These are phyloP conservation scores for Sclerotinia minor DNA, from an alignment of 2,329 filamentous ascomycete species.

Conservation along the genomic window DNA sequence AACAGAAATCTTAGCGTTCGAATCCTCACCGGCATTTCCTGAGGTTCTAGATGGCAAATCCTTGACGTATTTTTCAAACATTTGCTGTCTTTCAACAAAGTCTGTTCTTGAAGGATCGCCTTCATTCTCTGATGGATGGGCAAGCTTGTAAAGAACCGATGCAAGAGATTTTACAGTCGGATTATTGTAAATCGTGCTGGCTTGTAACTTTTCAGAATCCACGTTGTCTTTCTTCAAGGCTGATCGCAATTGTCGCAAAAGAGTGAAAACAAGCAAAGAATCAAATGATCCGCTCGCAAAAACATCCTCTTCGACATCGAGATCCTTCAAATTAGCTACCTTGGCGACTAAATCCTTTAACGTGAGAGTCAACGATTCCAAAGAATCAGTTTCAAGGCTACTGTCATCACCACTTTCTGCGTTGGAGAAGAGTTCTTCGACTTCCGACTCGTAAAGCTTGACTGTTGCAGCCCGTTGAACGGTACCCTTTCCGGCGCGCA, in stretches of 20 bases:
- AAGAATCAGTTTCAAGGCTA: conserved; percentile 5
- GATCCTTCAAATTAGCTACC: conserved; percentile 10
- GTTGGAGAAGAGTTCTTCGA: conserved; percentile 25
- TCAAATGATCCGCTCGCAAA: conserved; percentile 23
- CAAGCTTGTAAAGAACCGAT: conserved; percentile 13
- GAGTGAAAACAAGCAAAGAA: conserved; percentile 23
- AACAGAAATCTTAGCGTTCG: conserved; percentile 28
- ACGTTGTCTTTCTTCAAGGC: conserved; percentile 16
- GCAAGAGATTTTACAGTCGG: conserved; percentile 20
- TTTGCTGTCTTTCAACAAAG: conserved; percentile 21
- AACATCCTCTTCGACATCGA: conserved; percentile 11
- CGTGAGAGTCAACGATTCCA: neutral
- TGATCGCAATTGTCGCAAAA: conserved; percentile 22
- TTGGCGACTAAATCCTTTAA: conserved; percentile 14
- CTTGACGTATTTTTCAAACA: conserved; percentile 28
- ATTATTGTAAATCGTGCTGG: conserved; percentile 23
- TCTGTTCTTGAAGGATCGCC: conserved; percentile 7
- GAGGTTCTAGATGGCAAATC: conserved; percentile 18
- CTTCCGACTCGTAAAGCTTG: conserved; percentile 25
- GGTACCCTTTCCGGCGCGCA: conserved; percentile 26
- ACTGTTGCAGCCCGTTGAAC: conserved; percentile 23
- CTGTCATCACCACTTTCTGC: conserved; percentile 1
- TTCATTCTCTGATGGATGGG: conserved; percentile 5
- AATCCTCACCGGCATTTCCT: neutral
- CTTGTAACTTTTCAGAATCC: conserved; percentile 11